Evolutionary conservation across 768 basidiomycete genomes (phyloP).

Genomic region (Phanerochaete carnosa): DNA sequence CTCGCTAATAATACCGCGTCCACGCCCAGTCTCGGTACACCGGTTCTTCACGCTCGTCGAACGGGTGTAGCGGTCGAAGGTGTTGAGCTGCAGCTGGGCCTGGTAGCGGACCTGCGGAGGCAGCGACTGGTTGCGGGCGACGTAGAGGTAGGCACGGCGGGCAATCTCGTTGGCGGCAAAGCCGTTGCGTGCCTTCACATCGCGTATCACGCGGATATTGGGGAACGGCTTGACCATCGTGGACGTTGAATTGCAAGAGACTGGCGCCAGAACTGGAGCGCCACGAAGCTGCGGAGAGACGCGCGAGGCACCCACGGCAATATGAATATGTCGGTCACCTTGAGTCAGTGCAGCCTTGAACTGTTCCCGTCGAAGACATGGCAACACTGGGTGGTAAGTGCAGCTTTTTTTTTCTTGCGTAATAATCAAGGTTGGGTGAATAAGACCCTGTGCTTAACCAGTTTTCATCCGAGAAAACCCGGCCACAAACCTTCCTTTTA

Average conservation of each 20-base stretch:
- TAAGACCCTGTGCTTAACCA: no score
- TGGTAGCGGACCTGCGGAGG: constrained; percentile 88
- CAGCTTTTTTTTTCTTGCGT: no score
- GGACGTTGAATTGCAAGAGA: not conserved
- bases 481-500: no score
- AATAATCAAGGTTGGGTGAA: no score
- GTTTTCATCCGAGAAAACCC: no score
- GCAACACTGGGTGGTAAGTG: no score
- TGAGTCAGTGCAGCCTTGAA: no score
- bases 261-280: not conserved
- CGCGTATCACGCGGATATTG: constrained; percentile 60
- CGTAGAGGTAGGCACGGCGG: constrained; percentile 87
- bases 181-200: constrained; percentile 72
- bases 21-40: constrained; percentile 81
- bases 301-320: no score
- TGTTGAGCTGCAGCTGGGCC: constrained; percentile 91
- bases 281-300: not conserved
- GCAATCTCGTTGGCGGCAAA: constrained; percentile 76
- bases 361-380: no score
- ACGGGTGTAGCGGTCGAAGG: constrained; percentile 77
- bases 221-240: not conserved
- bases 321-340: no score
- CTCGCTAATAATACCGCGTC: constrained; percentile 85
- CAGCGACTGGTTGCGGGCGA: constrained; percentile 89
- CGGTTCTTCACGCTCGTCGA: constrained; percentile 89